Percentiles rank a stretch among this genome's conserved stretches.
phyloP scores from a whole-genome alignment of 352 stramenopile species.

The Chrysophaeum taylorii region DNA sequence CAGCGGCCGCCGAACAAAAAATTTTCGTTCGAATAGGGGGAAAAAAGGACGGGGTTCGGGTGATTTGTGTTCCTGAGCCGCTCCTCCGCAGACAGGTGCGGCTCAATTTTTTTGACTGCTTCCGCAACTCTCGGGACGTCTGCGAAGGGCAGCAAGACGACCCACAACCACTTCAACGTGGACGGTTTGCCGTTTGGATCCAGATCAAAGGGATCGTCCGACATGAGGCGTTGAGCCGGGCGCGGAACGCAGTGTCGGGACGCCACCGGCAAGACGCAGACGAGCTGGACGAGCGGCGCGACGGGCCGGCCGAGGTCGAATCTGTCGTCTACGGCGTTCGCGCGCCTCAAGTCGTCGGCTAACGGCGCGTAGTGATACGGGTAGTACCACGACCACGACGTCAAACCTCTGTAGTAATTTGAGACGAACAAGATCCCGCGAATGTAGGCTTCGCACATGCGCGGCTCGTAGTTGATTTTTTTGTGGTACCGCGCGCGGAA shows the following conservation, averaged over 20 bases:
- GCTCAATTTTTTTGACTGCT: conserved; percentile 25
- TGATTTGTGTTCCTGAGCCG: background rate
- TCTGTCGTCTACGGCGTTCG: conserved; percentile 27
- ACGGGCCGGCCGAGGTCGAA: conserved; percentile 57
- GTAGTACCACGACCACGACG: conserved; percentile 79
- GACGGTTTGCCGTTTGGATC: conserved; percentile 78
- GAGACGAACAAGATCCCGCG: background rate
- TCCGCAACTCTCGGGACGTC: conserved; percentile 83
- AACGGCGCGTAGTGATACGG: conserved; percentile 85
- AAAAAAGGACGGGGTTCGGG: no score
- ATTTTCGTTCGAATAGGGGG: no score
- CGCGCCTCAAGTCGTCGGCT: conserved; percentile 69
- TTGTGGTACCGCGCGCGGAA: conserved; percentile 1
- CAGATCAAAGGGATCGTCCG: conserved; percentile 58
- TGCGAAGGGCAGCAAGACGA: conserved; percentile 96
- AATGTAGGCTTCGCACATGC: background rate
- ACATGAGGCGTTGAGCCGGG: conserved; percentile 71
- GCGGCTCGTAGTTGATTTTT: background rate
- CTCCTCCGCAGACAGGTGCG: background rate
- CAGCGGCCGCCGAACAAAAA: no score
- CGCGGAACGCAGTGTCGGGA: conserved; percentile 69
- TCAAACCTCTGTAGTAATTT: background rate
- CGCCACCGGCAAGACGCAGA: conserved; percentile 71
- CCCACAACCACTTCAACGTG: conserved; percentile 94
- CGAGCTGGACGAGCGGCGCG: conserved; percentile 76